These are phyloP conservation scores for Pseudozyma hubeiensis DNA, from an alignment of 1,284 basidiomycete species.

Conservation along the genomic window DNA sequence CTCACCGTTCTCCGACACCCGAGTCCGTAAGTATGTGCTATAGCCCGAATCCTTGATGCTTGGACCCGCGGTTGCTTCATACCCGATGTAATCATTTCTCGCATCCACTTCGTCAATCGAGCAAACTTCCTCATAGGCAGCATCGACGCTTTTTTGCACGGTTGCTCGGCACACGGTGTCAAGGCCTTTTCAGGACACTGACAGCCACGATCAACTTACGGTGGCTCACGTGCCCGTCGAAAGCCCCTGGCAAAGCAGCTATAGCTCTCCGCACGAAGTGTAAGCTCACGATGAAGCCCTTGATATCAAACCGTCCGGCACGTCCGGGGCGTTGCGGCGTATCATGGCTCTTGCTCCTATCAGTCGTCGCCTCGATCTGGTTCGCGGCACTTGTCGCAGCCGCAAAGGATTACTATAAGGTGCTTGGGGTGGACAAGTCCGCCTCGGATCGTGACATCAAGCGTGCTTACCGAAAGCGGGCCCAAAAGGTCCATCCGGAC, in stretches of 20 bases:
- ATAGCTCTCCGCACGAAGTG: background rate
- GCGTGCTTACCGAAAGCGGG: slow-evolving; percentile 63
- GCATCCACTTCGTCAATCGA: too few species aligned
- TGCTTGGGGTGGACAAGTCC: slow-evolving; percentile 59
- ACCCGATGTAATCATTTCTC: background rate
- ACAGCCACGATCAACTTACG: too few species aligned
- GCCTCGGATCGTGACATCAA: slow-evolving; percentile 67
- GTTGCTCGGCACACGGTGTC: too few species aligned
- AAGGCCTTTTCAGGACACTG: too few species aligned
- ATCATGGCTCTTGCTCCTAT: slow-evolving; percentile 23
- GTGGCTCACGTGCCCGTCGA: background rate
- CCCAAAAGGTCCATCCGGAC: slow-evolving; percentile 67
- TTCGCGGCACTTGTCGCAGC: slow-evolving; percentile 47
- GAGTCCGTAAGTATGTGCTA: background rate
- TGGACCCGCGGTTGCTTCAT: slow-evolving; percentile 9
- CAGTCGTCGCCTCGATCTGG: slow-evolving; percentile 22
- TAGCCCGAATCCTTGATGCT: background rate
- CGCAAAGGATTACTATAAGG: slow-evolving; percentile 64
- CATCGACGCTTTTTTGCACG: too few species aligned
- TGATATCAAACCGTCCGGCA: slow-evolving; percentile 22
- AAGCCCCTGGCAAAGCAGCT: background rate
- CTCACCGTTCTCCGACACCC: slow-evolving; percentile 32
- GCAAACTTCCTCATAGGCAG: too few species aligned
- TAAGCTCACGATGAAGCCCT: slow-evolving; percentile 27
- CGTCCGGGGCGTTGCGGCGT: background rate